Conservation (phyloP, 208 protist species). For the Histomonas meleagridis region DNA sequence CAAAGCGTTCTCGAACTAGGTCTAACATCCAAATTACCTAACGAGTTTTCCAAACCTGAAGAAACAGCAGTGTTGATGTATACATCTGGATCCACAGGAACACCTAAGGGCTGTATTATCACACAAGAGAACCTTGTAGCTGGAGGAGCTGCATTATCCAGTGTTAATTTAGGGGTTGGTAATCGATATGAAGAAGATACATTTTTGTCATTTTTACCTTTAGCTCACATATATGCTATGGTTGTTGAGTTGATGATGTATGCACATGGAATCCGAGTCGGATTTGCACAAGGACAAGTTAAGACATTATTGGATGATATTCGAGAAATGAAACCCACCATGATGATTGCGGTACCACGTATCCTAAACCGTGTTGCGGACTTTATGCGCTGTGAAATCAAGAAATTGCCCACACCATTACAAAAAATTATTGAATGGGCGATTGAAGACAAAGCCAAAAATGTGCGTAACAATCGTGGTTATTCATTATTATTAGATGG, state of each 20-base stretch:
- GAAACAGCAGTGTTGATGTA: constrained; percentile 23
- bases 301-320: background rate
- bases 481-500: background rate
- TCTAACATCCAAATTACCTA: background rate
- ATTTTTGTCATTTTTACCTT: constrained; percentile 1
- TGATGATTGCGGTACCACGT: background rate
- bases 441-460: background rate
- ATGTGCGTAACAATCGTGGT: background rate
- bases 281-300: background rate
- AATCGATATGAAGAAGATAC: background rate
- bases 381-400: background rate
- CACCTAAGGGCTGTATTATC: constrained; percentile 37
- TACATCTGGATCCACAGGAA: constrained; percentile 27
- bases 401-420: background rate
- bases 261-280: background rate
- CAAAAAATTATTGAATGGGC: background rate
- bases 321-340: background rate
- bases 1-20: background rate
- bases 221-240: background rate
- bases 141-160: background rate
- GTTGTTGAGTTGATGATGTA: constrained; percentile 33
- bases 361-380: constrained; percentile 8
- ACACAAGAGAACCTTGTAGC: constrained; percentile 1
- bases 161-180: no score
- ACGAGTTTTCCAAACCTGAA: background rate